Evolutionary conservation across 2,329 filamentous ascomycete species (phyloP).

Genomic region (Chrysoporthe austroafricana): DNA sequence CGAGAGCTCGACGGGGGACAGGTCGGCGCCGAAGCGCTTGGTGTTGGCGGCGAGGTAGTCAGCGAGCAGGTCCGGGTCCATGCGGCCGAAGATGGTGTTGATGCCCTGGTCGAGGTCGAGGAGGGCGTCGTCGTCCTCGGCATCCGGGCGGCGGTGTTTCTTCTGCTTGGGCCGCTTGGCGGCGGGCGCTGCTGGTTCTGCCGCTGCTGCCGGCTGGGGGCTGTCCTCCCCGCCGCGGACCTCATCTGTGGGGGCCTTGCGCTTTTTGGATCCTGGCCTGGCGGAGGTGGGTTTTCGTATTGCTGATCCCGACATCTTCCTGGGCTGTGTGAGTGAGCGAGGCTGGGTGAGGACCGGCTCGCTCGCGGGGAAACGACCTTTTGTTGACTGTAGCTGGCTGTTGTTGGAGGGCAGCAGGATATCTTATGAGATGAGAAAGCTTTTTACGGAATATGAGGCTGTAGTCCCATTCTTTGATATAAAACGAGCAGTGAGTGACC

Average conservation of each 20-base stretch:
- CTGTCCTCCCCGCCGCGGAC: slow-evolving; percentile 35
- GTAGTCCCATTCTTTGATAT: not conserved
- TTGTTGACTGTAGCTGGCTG: not conserved
- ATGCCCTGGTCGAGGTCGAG: slow-evolving; percentile 73
- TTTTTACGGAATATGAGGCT: not conserved
- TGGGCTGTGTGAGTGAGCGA: not conserved
- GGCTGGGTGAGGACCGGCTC: not conserved
- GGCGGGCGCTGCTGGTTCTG: not conserved
- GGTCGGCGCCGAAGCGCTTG: slow-evolving; percentile 74
- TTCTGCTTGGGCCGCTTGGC: slow-evolving; percentile 51
- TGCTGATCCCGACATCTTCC: slow-evolving; percentile 18
- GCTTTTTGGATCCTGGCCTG: slow-evolving; percentile 53
- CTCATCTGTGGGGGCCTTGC: slow-evolving; percentile 54
- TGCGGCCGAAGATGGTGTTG: slow-evolving; percentile 78
- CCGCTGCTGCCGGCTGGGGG: not conserved
- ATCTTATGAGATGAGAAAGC: not conserved
- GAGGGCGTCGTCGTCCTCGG: slow-evolving; percentile 57
- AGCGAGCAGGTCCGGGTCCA: slow-evolving; percentile 82
- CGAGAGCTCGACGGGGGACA: slow-evolving; percentile 82
- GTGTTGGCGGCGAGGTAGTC: slow-evolving; percentile 85
- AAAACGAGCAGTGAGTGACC: not conserved
- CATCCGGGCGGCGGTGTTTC: slow-evolving; percentile 38
- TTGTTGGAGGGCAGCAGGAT: too few relatives aligned
- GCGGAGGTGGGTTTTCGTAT: slow-evolving; percentile 15
- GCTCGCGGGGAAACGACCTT: not conserved